Conservation (phyloP, 192 early-diverging fungal species). For the Coemansia nantahalensis region DNA sequence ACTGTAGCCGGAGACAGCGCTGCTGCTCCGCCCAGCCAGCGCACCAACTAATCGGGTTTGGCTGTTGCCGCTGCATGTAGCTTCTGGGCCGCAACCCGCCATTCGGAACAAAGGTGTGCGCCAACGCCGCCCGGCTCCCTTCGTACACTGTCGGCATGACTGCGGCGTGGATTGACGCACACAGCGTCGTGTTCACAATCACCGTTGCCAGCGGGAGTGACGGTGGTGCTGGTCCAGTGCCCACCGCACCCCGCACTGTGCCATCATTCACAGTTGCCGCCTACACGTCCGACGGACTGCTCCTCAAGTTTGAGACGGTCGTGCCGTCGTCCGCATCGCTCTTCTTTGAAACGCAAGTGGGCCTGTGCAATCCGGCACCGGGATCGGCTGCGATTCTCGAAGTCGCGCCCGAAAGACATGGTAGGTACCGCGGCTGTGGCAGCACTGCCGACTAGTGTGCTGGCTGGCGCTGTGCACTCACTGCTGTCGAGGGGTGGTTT, state of each 20-base stretch:
- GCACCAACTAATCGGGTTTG: background rate
- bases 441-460: too few species aligned
- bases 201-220: background rate
- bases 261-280: conserved; percentile 23
- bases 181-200: conserved; percentile 30
- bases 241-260: too few species aligned
- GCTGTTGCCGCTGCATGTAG: conserved; percentile 11
- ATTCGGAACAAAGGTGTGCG: conserved; percentile 57
- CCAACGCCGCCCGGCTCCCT: conserved; percentile 12
- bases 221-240: background rate
- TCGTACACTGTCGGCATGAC: conserved; percentile 3
- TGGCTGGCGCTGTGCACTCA: background rate
- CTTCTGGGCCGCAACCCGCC: conserved; percentile 56
- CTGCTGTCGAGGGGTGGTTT: too few species aligned
- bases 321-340: conserved; percentile 2
- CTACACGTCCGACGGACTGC: conserved; percentile 23
- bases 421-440: too few species aligned
- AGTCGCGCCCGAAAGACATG: conserved; percentile 26
- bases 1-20: too few species aligned
- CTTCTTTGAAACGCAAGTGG: conserved; percentile 24
- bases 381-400: conserved; percentile 20
- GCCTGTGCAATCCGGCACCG: conserved; percentile 30
- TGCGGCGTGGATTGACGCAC: conserved; percentile 19
- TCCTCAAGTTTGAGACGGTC: conserved; percentile 32
- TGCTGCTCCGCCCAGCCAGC: too few species aligned